Base-by-base conservation (phyloP, 2,329 filamentous ascomycete genomes). In the Neurospora crassa region DNA sequence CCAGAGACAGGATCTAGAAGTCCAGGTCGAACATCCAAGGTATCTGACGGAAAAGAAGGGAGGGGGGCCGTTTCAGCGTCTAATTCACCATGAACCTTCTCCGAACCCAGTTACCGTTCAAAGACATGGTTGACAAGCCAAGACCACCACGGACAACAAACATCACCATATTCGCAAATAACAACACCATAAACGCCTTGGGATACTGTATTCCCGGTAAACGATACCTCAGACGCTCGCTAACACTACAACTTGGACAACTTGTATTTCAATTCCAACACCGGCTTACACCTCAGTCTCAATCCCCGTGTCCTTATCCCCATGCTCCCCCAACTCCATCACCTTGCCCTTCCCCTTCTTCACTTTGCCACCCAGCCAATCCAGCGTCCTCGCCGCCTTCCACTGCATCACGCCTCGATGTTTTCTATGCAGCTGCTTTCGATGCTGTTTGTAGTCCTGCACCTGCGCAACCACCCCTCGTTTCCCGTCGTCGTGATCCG, bases 371-470 rank as follows among this genome's bases (percentile, higher is more conserved):
- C 88, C 78, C 83, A 83, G 24, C 84, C 85, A 81, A 75, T 86
- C 83, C 72, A 82, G 79, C 86, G 76, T 86, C 79, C 83, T 82
- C n/a, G 82, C 82, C 16, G 81, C 82, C n/a, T 84, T 81, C 88
- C 90, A 93, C 80, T 93, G 91, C 91, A 93, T 93, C 53, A 91
- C 77, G 0, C 91, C 91, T 29, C 89, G 81, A 76, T 93, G 89
- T 77, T 87, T 86, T 68, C 90, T 82, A 78, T 92, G 89, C 74
- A 91, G 80, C 72, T 87, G 84, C 79, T 86, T 87, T 74, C 85
- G 82, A 74, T 89, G 83, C 71, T 84, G 82, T 77, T 86, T 88
- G 77, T 89, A 91, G 72, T 91, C 89, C 71, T 84, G 85, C 67
- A 89, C 72, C 77, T 87, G 83, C 63, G 85, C 84, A 11, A 83